Conservation (phyloP, 768 basidiomycete species). For the Floccularia luteovirens region DNA sequence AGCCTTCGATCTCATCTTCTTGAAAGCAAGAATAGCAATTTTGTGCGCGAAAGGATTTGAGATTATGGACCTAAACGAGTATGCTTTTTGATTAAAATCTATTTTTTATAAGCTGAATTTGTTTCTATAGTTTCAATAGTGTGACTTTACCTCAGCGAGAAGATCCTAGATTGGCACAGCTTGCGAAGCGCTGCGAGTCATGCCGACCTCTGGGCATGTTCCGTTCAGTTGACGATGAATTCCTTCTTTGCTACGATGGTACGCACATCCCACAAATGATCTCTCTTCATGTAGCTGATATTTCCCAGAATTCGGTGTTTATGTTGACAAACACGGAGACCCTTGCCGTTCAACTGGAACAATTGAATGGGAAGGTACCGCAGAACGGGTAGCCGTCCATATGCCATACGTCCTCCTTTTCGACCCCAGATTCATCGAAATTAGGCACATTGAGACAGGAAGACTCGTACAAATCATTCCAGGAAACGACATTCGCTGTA, state of each 20-base stretch:
- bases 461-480: conserved; percentile 80
- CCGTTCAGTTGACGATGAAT: conserved; percentile 85
- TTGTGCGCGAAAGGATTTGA: conserved; percentile 93
- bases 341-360: conserved; percentile 68
- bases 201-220: conserved; percentile 92
- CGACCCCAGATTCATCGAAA: conserved; percentile 88
- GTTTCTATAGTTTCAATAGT: conserved; percentile 63
- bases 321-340: conserved; percentile 90
- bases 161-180: conserved; percentile 49
- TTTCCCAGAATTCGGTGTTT: conserved; percentile 79
- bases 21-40: conserved; percentile 90
- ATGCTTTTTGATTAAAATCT: conserved; percentile 17
- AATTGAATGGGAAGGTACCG: conserved; percentile 94
- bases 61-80: conserved; percentile 96
- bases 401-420: conserved; percentile 87
- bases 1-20: conserved; percentile 84
- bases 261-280: conserved; percentile 18
- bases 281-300: conserved; percentile 4
- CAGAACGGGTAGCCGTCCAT: conserved; percentile 87
- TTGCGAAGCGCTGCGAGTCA: conserved; percentile 83
- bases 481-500: conserved; percentile 77
- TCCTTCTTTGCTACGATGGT: conserved; percentile 93
- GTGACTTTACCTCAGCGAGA: conserved; percentile 85
- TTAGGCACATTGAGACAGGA: conserved; percentile 79
- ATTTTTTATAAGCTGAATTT: neutral